These are phyloP conservation scores for Rhypophila decipiens DNA, from an alignment of 495 filamentous ascomycete species.

Conservation along the genomic window DNA sequence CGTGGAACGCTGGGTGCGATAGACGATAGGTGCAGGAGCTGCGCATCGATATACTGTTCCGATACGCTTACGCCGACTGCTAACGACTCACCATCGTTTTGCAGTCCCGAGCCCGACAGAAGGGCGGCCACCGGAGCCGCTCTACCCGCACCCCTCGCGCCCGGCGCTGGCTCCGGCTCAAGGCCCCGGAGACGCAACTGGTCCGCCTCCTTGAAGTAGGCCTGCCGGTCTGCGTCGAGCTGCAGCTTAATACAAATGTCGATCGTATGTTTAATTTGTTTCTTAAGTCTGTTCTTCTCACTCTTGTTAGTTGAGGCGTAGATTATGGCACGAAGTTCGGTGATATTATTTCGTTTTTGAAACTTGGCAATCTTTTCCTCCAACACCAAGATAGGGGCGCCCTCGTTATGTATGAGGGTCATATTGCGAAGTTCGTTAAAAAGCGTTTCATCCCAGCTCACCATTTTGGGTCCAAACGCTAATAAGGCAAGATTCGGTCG, in stretches of 20 bases:
- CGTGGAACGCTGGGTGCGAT: background rate
- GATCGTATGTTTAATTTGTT: constrained; percentile 2
- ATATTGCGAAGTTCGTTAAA: constrained; percentile 10
- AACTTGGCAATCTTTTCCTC: constrained; percentile 9
- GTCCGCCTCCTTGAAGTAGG: constrained; percentile 10
- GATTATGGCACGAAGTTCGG: constrained; percentile 5
- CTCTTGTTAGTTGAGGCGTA: constrained; percentile 1
- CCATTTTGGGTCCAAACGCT: background rate
- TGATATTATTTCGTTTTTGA: constrained; percentile 7
- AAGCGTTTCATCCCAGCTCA: constrained; percentile 3
- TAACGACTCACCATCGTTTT: constrained; percentile 1
- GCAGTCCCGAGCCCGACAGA: constrained; percentile 1
- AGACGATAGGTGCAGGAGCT: constrained; percentile 7
- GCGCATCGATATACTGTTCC: constrained; percentile 4
- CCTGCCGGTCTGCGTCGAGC: constrained; percentile 8
- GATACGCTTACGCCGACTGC: constrained; percentile 2
- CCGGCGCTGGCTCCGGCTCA: constrained; percentile 6
- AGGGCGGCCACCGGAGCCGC: constrained; percentile 5
- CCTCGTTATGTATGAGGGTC: constrained; percentile 6
- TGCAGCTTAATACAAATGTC: constrained; percentile 8
- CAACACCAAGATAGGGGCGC: constrained; percentile 8
- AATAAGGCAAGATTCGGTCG: background rate
- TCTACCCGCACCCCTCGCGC: constrained; percentile 3
- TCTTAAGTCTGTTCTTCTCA: constrained; percentile 7
- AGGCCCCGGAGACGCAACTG: constrained; percentile 8